phyloP scores from a whole-genome alignment of 2,329 filamentous ascomycete species.

The Colletotrichum scovillei region DNA sequence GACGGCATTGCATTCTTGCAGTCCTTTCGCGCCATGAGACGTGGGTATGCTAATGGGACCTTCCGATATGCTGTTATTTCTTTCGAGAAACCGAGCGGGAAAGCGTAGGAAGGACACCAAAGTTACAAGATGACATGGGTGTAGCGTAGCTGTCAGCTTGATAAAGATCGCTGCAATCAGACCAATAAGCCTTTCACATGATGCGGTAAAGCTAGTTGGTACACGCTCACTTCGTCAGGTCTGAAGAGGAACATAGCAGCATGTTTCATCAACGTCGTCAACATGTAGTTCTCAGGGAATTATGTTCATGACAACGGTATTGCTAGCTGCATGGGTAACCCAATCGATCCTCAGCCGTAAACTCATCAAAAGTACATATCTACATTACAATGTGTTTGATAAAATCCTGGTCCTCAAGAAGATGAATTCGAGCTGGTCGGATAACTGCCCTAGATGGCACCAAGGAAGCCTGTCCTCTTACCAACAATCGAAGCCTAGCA shows the following conservation, averaged over 20 bases:
- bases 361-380: neutral
- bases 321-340: neutral
- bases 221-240: no score
- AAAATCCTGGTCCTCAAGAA: neutral
- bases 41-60: constrained; percentile 68
- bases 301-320: neutral
- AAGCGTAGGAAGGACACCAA: neutral
- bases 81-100: constrained; percentile 56
- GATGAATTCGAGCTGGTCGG: neutral
- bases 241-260: no score
- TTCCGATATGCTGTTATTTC: constrained; percentile 70
- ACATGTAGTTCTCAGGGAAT: no score
- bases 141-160: neutral
- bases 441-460: neutral
- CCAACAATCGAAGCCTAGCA: neutral
- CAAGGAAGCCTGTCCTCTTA: neutral
- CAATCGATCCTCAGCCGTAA: neutral
- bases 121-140: no score
- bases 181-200: neutral
- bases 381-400: neutral
- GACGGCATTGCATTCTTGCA: constrained; percentile 71
- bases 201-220: no score
- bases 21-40: constrained; percentile 70
- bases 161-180: neutral
- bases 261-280: no score